Conservation (phyloP, 2,329 filamentous ascomycete species). For the Cladophialophora chaetospira region DNA sequence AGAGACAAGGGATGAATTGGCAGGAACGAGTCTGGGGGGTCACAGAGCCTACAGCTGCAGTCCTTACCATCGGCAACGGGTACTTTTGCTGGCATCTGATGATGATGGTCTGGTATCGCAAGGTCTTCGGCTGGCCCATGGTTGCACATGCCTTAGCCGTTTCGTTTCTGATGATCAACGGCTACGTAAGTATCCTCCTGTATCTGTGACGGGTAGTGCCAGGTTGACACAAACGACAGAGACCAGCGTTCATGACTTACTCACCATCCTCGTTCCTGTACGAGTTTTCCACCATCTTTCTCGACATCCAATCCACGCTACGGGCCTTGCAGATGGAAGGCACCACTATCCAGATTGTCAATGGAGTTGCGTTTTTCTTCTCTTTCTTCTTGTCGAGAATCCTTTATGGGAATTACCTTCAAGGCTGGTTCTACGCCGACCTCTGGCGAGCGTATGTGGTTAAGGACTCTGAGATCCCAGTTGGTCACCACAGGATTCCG, state of each 20-base stretch:
- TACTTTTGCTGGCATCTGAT: conserved; percentile 7
- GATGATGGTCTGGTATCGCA: conserved; percentile 1
- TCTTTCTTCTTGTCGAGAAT: conserved; percentile 3
- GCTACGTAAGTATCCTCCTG: neutral
- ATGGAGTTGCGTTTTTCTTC: neutral
- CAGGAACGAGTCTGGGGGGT: conserved; percentile 1
- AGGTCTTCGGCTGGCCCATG: conserved; percentile 2
- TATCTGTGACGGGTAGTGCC: no score
- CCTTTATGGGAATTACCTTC: conserved; percentile 2
- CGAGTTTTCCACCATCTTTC: conserved; percentile 6
- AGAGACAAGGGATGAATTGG: conserved; percentile 2
- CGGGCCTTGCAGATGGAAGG: neutral
- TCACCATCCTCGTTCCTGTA: conserved; percentile 2
- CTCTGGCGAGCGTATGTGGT: neutral
- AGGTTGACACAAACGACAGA: no score
- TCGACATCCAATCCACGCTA: neutral
- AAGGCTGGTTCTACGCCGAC: conserved; percentile 4
- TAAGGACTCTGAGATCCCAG: neutral
- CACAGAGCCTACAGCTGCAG: neutral
- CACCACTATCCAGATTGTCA: conserved; percentile 1
- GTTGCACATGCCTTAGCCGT: conserved; percentile 3
- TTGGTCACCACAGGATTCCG: neutral
- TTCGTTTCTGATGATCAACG: conserved; percentile 5
- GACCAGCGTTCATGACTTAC: conserved; percentile 3
- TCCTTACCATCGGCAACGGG: neutral